Percentiles rank a stretch among this genome's conserved stretches.
Evolutionary conservation across 208 protist species (phyloP).

Genomic region (Acanthamoeba castellanii): DNA sequence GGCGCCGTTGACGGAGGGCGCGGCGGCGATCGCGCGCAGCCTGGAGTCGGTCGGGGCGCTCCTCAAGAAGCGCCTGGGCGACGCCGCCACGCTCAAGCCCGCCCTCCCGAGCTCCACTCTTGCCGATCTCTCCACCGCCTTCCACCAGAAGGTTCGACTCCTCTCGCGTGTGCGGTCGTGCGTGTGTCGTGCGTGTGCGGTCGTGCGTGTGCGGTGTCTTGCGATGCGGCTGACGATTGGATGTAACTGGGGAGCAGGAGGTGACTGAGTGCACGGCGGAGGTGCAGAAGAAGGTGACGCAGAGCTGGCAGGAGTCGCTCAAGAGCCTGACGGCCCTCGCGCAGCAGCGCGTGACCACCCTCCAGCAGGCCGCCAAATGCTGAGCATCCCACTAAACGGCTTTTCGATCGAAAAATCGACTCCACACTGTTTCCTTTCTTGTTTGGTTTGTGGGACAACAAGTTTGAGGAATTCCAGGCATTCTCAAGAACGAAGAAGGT

Average conservation of each 20-base stretch:
- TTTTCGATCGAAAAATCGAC: no score
- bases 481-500: no score
- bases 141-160: background rate
- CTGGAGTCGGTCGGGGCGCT: background rate
- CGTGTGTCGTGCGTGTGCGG: background rate
- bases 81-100: conserved; percentile 24
- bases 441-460: no score
- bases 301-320: conserved; percentile 41
- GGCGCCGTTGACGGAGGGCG: background rate
- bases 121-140: background rate
- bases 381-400: background rate
- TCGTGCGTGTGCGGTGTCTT: background rate
- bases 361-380: conserved; percentile 29
- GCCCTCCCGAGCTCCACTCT: background rate
- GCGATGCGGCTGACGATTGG: background rate
- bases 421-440: no score
- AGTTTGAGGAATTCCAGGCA: no score
- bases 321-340: background rate
- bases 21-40: background rate
- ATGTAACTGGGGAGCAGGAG: conserved; percentile 2
- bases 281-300: conserved; percentile 4
- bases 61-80: conserved; percentile 30
- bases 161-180: background rate
- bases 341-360: background rate
- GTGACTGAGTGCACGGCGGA: background rate